Evolutionary conservation across 257 asterid genomes (phyloP), one percentile per base, ranked within the genome.

Genomic region (Striga asiatica): DNA sequence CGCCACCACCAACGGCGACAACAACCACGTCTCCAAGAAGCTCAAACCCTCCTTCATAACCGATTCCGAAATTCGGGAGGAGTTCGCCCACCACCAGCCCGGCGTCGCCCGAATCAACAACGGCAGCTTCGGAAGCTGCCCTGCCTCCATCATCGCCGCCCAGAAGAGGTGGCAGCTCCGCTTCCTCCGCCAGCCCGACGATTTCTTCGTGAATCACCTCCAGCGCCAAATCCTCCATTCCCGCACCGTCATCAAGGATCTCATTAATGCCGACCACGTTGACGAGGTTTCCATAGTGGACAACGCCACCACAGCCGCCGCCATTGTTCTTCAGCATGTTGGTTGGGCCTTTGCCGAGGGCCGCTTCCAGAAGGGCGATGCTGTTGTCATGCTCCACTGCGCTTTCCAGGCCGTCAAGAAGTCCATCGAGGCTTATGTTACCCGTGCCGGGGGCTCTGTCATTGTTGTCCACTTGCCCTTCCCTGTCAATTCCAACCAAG

Each of bases 41-140:
- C 83, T 68, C 21, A 89, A 83, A 70, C 76, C 71, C 1, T 61
- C 89, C 2, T 66, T 79, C 66, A 81, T 89, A 35, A 65, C 87
- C 3, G 83, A 78, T 38, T 63, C 76, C 42, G 87, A 80, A 72
- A 72, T 91, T 42, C 80, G 68, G 14, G 74, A 70, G 9, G 98
- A 91, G 60, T 86, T 86, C 54, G 59, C 76, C 19, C 96, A 86
- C 71, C 98, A 91, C 80, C 76, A 81, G 59, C 38, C 62, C 1
- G 92, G 81, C 18, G 72, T 84, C 60, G 89, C 89, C 12, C 86
- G 95, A 12, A 71, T 91, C 56, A 91, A 91, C 69, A 91, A 91
- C 77, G 96, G 98, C 41, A 86, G 95, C 71, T 91, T 91, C 52
- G 98, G 98, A 4, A 76, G 96, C 71, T 91, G 96, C 58, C 98